phyloP scores from a whole-genome alignment of 1,284 basidiomycete species.

The Malassezia yamatoensis region DNA sequence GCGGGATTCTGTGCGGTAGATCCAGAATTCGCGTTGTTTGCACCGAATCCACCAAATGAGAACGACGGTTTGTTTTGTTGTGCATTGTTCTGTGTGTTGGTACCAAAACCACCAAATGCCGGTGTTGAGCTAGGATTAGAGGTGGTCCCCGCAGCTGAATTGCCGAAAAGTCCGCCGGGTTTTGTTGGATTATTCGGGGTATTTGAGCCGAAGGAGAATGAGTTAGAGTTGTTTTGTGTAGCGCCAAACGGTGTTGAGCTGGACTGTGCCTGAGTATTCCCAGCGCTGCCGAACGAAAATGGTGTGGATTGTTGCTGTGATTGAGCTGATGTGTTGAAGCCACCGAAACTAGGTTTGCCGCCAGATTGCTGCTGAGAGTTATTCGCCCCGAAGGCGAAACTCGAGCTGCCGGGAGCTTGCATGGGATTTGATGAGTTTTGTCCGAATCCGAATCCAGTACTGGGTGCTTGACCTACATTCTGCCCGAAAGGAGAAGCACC shows the following conservation, averaged over 20 bases:
- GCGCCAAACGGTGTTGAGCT: slow-evolving; percentile 33
- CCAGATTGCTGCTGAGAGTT: slow-evolving; percentile 24
- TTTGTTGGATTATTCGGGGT: slow-evolving; percentile 12
- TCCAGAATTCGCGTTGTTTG: slow-evolving; percentile 2
- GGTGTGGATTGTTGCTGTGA: slow-evolving; percentile 34
- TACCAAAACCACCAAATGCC: slow-evolving; percentile 32
- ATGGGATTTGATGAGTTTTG: slow-evolving; percentile 22
- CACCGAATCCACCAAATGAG: slow-evolving; percentile 25
- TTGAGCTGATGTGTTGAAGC: slow-evolving; percentile 25
- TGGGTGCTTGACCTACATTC: slow-evolving; percentile 22
- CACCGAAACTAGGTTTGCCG: slow-evolving; percentile 21
- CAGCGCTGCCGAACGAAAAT: slow-evolving; percentile 24
- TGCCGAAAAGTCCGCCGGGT: slow-evolving; percentile 52
- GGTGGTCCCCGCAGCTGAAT: slow-evolving; percentile 26
- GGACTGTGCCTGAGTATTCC: not conserved
- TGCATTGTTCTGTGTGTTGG: slow-evolving; percentile 11
- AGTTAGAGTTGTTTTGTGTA: not conserved
- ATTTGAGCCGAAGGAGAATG: slow-evolving; percentile 26
- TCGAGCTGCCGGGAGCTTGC: slow-evolving; percentile 18
- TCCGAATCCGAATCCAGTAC: slow-evolving; percentile 21
- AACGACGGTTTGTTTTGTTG: slow-evolving; percentile 36
- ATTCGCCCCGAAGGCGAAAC: slow-evolving; percentile 23
- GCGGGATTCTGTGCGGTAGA: not conserved
- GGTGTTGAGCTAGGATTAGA: slow-evolving; percentile 16
- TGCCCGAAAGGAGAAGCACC: slow-evolving; percentile 29